These are phyloP conservation scores for Ascochyta koolunga DNA, from an alignment of 2,329 filamentous ascomycete species.

Conservation along the genomic window DNA sequence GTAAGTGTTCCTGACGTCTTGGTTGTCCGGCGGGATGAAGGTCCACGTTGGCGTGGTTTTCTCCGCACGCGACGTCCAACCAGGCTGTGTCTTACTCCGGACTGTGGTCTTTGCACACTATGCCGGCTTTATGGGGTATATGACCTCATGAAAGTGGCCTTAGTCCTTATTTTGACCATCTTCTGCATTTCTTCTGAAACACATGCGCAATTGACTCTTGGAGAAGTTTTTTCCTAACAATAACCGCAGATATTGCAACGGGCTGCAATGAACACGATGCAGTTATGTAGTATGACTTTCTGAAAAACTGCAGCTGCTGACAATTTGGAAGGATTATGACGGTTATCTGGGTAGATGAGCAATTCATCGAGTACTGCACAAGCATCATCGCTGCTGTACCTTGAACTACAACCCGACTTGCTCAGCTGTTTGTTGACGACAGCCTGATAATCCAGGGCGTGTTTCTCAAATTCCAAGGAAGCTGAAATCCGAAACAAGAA, in stretches of 20 bases:
- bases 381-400: constrained; percentile 6
- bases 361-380: constrained; percentile 8
- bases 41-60: neutral
- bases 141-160: neutral
- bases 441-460: constrained; percentile 7
- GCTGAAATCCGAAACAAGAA: constrained; percentile 7
- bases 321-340: constrained; percentile 9
- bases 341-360: constrained; percentile 7
- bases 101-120: neutral
- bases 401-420: constrained; percentile 5
- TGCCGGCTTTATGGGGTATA: too few relatives aligned
- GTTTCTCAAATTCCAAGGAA: constrained; percentile 7
- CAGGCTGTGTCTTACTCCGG: neutral
- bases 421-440: constrained; percentile 10
- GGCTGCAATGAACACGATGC: constrained; percentile 18
- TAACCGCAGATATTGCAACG: constrained; percentile 10
- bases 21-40: neutral
- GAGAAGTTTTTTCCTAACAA: constrained; percentile 11
- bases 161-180: neutral
- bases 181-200: too few relatives aligned
- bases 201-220: neutral
- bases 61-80: neutral
- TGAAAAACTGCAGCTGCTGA: neutral
- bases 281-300: neutral
- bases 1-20: too few relatives aligned